Evolutionary conservation across 192 early-diverging fungal genomes (phyloP), one percentile per base, ranked within the genome.

Genomic region (Coemansia sp.): DNA sequence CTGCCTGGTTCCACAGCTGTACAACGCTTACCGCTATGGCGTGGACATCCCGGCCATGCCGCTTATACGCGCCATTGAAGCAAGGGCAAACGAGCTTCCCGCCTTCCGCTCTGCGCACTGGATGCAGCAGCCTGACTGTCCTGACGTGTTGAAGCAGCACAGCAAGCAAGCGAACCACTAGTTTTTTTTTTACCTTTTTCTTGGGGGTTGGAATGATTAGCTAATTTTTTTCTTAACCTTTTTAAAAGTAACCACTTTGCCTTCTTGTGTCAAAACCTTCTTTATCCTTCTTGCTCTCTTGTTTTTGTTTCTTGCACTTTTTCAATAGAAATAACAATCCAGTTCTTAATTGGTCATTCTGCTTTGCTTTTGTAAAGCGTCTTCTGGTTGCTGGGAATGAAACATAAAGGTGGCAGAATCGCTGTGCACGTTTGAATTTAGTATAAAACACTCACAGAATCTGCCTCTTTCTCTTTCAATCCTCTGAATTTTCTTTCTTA

Each of bases 21-120:
- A 83, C 70, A 95, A 96, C 71, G 95, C 90, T 4, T 68, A 72
- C 39, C 72, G 93, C 85, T 93, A 78, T 52, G 81, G 83, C 21
- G 91, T 95, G 3, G 91, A 96, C 70, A 76, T 98, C 83, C 65
- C 62, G 4, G 54, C 74, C 47, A 93, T 87, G 70, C 94, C 94
- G 4, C 75, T 71, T 21, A 92, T 95, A 57, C 64, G 67, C 16
- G 82, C 86, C 26, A 85, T 98, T 47, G 68, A 86, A 49, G 80
- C 67, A 9, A 72, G 76, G 0, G 72, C 93, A 39, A 65, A 56
- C 40, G 78, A 86, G 47, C 74, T 93, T 21, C 83, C 87, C 8
- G 88, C 89, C 59, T 95, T 97, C 69, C 75, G 73, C 42, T 64
- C 57, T 23, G 86, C 90, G 9, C 86, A 89, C 61, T 88, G 90